A percentile compares a stretch with the other conserved stretches of the same genome.
These are phyloP conservation scores for Sugiyamaella neomexicana DNA, from an alignment of 1,139 yeast genomes.

Conservation along the genomic window DNA sequence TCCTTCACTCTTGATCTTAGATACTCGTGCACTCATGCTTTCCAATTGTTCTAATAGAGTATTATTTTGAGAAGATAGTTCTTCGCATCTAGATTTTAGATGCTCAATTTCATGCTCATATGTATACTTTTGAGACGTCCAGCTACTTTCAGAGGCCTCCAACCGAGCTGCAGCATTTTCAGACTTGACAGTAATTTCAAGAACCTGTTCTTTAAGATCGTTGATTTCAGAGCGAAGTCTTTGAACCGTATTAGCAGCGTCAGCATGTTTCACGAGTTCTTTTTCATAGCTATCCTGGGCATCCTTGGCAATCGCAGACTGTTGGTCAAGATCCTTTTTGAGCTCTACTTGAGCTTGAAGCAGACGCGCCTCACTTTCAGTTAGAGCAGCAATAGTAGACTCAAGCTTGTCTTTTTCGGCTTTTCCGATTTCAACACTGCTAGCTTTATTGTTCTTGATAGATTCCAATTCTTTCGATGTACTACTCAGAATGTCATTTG, in stretches of 20 bases:
- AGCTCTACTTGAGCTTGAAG: conserved; percentile 30
- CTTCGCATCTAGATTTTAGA: conserved; percentile 52
- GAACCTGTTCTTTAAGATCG: conserved; percentile 43
- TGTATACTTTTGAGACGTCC: conserved; percentile 47
- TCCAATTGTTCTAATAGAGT: conserved; percentile 73
- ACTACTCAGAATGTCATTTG: conserved; percentile 38
- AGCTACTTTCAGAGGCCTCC: conserved; percentile 44
- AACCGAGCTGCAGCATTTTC: conserved; percentile 40
- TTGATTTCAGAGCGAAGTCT: conserved; percentile 48
- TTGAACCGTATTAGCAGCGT: conserved; percentile 50
- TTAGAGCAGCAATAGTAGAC: conserved; percentile 47
- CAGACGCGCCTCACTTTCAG: conserved; percentile 42
- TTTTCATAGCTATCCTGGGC: conserved; percentile 59
- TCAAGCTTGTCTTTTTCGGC: conserved; percentile 44
- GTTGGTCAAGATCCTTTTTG: conserved; percentile 53
- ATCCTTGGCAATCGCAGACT: conserved; percentile 51
- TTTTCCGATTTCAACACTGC: conserved; percentile 33
- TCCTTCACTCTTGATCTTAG: conserved; percentile 10
- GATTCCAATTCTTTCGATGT: conserved; percentile 30
- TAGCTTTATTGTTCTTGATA: conserved; percentile 28
- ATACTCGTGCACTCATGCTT: conserved; percentile 24
- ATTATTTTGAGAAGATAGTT: conserved; percentile 64
- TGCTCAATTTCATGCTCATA: conserved; percentile 56
- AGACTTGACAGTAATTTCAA: conserved; percentile 41
- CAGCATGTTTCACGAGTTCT: conserved; percentile 59